These are phyloP conservation scores for Starmerella powellii DNA, from an alignment of 805 yeast species.

Conservation along the genomic window DNA sequence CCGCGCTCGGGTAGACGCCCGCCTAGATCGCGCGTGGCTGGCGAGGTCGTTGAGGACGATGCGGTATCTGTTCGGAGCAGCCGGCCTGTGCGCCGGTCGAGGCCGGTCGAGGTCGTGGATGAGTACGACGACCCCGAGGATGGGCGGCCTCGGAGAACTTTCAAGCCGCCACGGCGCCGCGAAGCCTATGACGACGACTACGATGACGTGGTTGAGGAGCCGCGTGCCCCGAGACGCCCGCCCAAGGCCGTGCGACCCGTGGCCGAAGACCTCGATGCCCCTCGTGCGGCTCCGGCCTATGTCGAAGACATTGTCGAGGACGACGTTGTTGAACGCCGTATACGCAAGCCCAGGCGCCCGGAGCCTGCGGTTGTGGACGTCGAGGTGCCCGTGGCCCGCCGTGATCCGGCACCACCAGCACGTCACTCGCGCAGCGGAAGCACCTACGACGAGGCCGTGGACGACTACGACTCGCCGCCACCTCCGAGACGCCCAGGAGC, in stretches of 20 bases:
- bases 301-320: too few relatives aligned
- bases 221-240: background rate
- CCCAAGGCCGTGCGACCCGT: background rate
- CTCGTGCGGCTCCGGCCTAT: too few relatives aligned
- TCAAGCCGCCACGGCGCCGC: background rate
- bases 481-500: background rate
- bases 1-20: background rate
- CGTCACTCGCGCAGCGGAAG: too few relatives aligned
- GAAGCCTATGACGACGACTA: constrained; percentile 1
- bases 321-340: too few relatives aligned
- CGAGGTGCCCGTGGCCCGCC: too few relatives aligned
- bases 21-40: background rate
- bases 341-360: too few relatives aligned
- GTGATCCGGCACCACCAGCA: too few relatives aligned
- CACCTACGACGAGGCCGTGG: background rate
- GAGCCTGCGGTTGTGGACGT: too few relatives aligned
- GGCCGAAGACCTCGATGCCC: constrained; percentile 1
- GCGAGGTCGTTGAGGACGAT: too few relatives aligned
- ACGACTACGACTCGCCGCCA: background rate
- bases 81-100: too few relatives aligned
- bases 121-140: background rate
- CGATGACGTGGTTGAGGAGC: constrained; percentile 6
- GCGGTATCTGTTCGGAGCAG: too few relatives aligned
- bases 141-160: background rate
- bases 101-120: too few relatives aligned